Evolutionary conservation across 768 basidiomycete species (phyloP).

Genomic region (Cubamyces sp.): DNA sequence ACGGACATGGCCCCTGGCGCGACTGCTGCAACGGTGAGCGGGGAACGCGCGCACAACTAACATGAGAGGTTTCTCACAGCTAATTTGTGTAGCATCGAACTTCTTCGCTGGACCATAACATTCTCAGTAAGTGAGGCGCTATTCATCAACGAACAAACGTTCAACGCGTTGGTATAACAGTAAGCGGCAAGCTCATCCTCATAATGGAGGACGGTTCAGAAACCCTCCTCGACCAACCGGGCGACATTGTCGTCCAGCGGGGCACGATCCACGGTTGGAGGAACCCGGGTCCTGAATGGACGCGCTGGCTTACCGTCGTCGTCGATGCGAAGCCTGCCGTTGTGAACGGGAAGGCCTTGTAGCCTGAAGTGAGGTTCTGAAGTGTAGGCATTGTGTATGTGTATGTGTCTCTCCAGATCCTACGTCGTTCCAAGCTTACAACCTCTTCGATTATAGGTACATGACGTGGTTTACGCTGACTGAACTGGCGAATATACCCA

Average conservation of each 20-base stretch:
- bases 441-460: too few relatives aligned
- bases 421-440: too few relatives aligned
- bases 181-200: constrained; percentile 57
- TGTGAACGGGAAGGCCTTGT: constrained; percentile 47
- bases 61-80: not conserved
- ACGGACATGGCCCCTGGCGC: constrained; percentile 61
- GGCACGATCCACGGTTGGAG: constrained; percentile 67
- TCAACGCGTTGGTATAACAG: constrained; percentile 33
- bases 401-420: too few relatives aligned
- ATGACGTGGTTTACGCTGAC: not conserved
- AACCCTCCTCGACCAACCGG: constrained; percentile 54
- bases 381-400: not conserved
- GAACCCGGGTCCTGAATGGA: constrained; percentile 55
- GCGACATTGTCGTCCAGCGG: constrained; percentile 59
- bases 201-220: constrained; percentile 61
- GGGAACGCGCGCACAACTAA: not conserved
- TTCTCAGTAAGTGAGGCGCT: constrained; percentile 45
- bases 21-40: constrained; percentile 51
- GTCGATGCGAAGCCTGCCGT: constrained; percentile 58
- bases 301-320: constrained; percentile 55
- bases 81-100: constrained; percentile 48
- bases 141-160: not conserved
- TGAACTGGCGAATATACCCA: not conserved
- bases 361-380: constrained; percentile 17
- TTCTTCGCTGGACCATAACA: constrained; percentile 63